Percentiles rank a stretch among this genome's conserved stretches.
phyloP scores from a whole-genome alignment of 1,139 yeast genomes.

The Pichia sorboxylosa region DNA sequence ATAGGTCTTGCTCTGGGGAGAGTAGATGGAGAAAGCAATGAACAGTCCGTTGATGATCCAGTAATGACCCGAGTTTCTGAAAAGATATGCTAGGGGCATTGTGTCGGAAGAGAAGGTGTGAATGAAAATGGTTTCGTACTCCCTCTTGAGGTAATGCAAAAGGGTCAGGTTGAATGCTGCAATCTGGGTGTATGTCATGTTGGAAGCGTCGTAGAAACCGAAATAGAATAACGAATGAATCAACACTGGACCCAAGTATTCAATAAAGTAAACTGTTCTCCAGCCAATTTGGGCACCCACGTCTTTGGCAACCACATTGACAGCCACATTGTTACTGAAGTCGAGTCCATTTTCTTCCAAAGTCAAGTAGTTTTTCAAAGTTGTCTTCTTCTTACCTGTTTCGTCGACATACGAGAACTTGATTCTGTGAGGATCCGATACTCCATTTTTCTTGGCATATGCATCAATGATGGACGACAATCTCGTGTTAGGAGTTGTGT shows the following conservation, averaged over 20 bases:
- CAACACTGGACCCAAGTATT: slow-evolving; percentile 79
- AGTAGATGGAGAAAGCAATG: slow-evolving; percentile 57
- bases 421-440: slow-evolving; percentile 31
- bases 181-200: slow-evolving; percentile 42
- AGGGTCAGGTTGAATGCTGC: slow-evolving; percentile 44
- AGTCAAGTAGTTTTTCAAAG: slow-evolving; percentile 25
- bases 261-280: slow-evolving; percentile 78
- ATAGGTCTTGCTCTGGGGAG: slow-evolving; percentile 30
- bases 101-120: slow-evolving; percentile 80
- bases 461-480: slow-evolving; percentile 23
- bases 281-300: slow-evolving; percentile 90
- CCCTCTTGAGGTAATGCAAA: slow-evolving; percentile 78
- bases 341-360: slow-evolving; percentile 26
- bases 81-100: slow-evolving; percentile 80
- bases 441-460: slow-evolving; percentile 32
- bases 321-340: slow-evolving; percentile 21
- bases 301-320: slow-evolving; percentile 55
- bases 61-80: slow-evolving; percentile 84
- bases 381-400: slow-evolving; percentile 23
- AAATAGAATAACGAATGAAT: slow-evolving; percentile 64
- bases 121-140: slow-evolving; percentile 70
- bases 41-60: slow-evolving; percentile 80
- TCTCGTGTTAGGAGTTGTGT: slow-evolving; percentile 23
- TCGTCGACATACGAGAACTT: slow-evolving; percentile 22
- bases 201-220: slow-evolving; percentile 23